Evolutionary conservation across 2,329 filamentous ascomycete species (phyloP).

Genomic region (Nakataea oryzae): DNA sequence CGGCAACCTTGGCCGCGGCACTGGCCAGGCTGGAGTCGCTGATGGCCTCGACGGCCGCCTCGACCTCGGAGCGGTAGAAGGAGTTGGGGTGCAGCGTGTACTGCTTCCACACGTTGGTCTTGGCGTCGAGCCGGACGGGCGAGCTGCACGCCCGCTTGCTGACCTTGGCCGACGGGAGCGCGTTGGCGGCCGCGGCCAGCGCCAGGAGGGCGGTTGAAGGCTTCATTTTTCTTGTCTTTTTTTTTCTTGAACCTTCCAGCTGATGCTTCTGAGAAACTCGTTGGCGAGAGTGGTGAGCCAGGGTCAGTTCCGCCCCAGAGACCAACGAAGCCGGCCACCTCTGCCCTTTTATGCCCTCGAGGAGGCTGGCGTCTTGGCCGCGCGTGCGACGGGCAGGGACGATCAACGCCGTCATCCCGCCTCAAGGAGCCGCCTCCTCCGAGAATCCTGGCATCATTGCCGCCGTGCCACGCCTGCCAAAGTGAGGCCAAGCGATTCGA

Average conservation of each 20-base stretch:
- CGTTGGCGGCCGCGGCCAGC: constrained; percentile 21
- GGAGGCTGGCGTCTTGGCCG: not conserved
- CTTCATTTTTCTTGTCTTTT: constrained; percentile 15
- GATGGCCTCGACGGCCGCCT: constrained; percentile 20
- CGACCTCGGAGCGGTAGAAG: constrained; percentile 25
- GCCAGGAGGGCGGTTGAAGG: constrained; percentile 21
- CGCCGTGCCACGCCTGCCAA: no score
- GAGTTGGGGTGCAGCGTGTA: constrained; percentile 28
- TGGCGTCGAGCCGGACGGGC: constrained; percentile 24
- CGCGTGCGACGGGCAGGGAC: no score
- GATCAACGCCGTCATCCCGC: not conserved
- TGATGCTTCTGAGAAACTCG: not conserved
- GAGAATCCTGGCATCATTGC: not conserved
- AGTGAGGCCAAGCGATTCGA: not conserved
- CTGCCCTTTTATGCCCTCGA: not conserved
- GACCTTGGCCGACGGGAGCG: constrained; percentile 16
- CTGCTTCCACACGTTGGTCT: constrained; percentile 23
- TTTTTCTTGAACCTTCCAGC: constrained; percentile 2
- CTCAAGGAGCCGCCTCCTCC: not conserved
- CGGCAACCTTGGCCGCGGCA: constrained; percentile 21
- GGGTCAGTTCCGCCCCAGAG: not conserved
- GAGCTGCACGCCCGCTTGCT: constrained; percentile 15
- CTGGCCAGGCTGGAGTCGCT: constrained; percentile 17
- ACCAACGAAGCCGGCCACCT: not conserved
- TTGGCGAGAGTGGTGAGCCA: not conserved